Base-by-base conservation (phyloP, 805 yeast species). In the Ogataea ramenticola region DNA sequence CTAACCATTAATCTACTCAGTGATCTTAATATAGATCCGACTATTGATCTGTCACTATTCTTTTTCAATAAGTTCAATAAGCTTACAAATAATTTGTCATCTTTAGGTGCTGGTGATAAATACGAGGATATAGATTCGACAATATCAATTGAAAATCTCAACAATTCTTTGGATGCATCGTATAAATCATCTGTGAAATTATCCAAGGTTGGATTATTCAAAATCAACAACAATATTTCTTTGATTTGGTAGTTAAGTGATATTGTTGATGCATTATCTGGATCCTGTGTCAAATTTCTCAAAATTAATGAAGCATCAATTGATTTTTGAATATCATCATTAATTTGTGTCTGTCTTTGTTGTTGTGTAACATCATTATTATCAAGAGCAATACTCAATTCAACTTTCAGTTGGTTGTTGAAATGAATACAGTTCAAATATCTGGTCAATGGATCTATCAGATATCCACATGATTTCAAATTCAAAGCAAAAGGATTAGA, bases 101-200 rank as follows among this genome's bases (percentile, higher is more conserved):
- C 80, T 41, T 78, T 72, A 21, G 78, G 71, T 24, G 82, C 84
- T 27, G 93, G 90, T 4, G 89, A 79, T 51, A 85, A 72, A 61
- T 86, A 87, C 36, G 96, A 83, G 3, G 91, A 79, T 29, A 89
- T 75, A 2, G 90, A 81, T 59, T 93, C 98, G 48, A 86, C 74
- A 29, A 89, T 74, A 61, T 93, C 99, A 42, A 87, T 62, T 14
- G 81, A 66, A 58, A 86, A 86, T 45, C 72, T 75, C 38, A 81
- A 66, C 24, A 82, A 65, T 58, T 89, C 96, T 43, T 71, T 72
- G 41, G 65, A 64, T 10, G 52, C 39, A 3, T 56, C 58, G 31
- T 55, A 46, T 55, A 58, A 43, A 36, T 48, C 40, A 56, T 56
- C 47, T 43, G 54, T 45, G 12, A 48, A 47, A 17, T 43, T 46